Conservation (phyloP, 2,329 filamentous ascomycete species). For the Fusarium chaquense region DNA sequence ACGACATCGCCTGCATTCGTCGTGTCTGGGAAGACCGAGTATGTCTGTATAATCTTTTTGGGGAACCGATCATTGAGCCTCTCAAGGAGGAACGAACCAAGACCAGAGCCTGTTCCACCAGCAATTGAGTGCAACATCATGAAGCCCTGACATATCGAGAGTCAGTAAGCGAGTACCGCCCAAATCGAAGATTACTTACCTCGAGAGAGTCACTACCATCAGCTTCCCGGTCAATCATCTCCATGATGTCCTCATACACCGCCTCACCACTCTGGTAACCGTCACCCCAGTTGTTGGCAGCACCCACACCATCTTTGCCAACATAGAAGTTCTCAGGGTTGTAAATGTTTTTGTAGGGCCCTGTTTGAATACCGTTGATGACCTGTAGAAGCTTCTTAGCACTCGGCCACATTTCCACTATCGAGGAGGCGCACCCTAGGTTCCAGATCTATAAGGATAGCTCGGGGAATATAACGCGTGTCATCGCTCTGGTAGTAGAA, state of each 20-base stretch:
- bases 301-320: constrained; percentile 91
- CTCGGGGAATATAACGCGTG: constrained; percentile 95
- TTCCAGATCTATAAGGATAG: constrained; percentile 94
- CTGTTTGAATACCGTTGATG: constrained; percentile 90
- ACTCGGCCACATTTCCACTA: not conserved
- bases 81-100: constrained; percentile 95
- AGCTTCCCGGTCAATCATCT: constrained; percentile 99
- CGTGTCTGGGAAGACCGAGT: constrained; percentile 97
- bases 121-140: constrained; percentile 99
- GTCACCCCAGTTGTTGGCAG: constrained; percentile 98
- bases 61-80: constrained; percentile 96
- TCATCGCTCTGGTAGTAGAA: constrained; percentile 99
- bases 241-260: constrained; percentile 96
- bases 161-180: constrained; percentile 1
- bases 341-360: constrained; percentile 98
- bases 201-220: constrained; percentile 98
- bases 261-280: constrained; percentile 93
- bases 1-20: constrained; percentile 90
- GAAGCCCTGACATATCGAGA: constrained; percentile 73
- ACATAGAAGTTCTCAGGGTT: constrained; percentile 99
- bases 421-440: constrained; percentile 71
- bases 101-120: constrained; percentile 93
- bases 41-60: constrained; percentile 99
- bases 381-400: constrained; percentile 63
- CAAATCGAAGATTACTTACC: constrained; percentile 51